These are phyloP conservation scores for Cryoendolithus antarcticus DNA, from an alignment of 2,329 filamentous ascomycete genomes.

Conservation along the genomic window DNA sequence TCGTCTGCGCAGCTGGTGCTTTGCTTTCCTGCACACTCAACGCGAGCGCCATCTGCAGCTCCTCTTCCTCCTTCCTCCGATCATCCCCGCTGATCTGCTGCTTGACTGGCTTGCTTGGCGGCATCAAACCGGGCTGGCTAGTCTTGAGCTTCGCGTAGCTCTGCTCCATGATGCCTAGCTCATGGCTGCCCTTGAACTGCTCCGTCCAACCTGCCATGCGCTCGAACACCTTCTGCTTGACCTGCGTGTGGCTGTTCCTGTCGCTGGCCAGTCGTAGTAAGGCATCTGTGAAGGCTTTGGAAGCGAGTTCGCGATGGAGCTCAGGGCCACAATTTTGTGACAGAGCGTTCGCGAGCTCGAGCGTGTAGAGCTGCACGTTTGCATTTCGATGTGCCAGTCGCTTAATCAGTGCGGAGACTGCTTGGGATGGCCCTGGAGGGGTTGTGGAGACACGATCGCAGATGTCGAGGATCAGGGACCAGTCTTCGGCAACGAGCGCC, in stretches of 20 bases:
- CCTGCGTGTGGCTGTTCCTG: conserved; percentile 85
- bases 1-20: conserved; percentile 23
- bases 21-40: conserved; percentile 70
- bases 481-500: conserved; percentile 79
- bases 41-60: conserved; percentile 89
- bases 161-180: conserved; percentile 94
- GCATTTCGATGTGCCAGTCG: conserved; percentile 85
- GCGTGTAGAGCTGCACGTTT: conserved; percentile 89
- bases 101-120: conserved; percentile 84
- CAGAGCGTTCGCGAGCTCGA: conserved; percentile 84
- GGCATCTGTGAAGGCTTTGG: conserved; percentile 87
- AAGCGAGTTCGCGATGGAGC: conserved; percentile 82
- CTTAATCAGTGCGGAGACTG: conserved; percentile 81
- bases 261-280: conserved; percentile 83
- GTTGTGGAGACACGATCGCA: conserved; percentile 26
- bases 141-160: conserved; percentile 79
- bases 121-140: conserved; percentile 64
- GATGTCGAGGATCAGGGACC: conserved; percentile 52
- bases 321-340: conserved; percentile 81
- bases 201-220: conserved; percentile 93
- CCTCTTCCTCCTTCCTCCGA: conserved; percentile 89
- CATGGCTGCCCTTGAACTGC: conserved; percentile 81
- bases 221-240: conserved; percentile 94
- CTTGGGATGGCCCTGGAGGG: conserved; percentile 28
- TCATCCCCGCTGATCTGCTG: conserved; percentile 80